Base-by-base conservation (phyloP, 495 filamentous ascomycete genomes). In the Paragyromitra xinjiangensis region DNA sequence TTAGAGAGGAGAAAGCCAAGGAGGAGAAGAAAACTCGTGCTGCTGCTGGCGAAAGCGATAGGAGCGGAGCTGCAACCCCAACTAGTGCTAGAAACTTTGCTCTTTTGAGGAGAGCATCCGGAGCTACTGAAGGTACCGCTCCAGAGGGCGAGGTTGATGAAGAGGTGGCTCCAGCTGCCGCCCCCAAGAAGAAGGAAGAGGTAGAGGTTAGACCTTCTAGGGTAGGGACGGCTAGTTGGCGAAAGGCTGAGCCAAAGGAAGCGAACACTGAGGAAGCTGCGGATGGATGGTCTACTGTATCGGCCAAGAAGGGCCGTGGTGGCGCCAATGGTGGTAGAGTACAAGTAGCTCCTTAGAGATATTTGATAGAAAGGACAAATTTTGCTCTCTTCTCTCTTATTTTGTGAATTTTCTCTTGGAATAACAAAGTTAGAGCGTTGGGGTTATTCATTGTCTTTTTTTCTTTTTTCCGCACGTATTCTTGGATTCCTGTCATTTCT, bases 1-100 rank as follows among this genome's bases (percentile, higher is more conserved):
- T 89, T 24, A 65, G 16, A 9, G 53, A 97, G 3, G 93, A 97
- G 59, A 95, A 94, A 84, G 90, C 89, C 24, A 91, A 91, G 82
- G 91, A 91, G 64, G 81, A 82, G 63, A 82, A 78, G 51, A 82
- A 76, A 45, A 70, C 69, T 34, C 73, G 55, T 45, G 53, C 66
- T 16, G 87, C 89, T 42, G 84, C 86, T 29, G 86, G 89, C 37
- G 87, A 89, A 73, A 82, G 82, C n/a, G 87, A 86, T 70, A 80
- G 67, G 34, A 75, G 78, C 4, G 64, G 76, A 24, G 76, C 76
- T 29, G 71, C 50, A 6, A 77, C 79, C 11, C 79, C 79, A 24
- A 78, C 81, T 48, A 63, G 45, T 6, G 45, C 19, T 29, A 79
- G 79, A 40, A 78, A 71, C 66, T 79, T 82, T 51, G 72, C 77